Evolutionary conservation across 768 basidiomycete species (phyloP).

Genomic region (Mycena crocata): DNA sequence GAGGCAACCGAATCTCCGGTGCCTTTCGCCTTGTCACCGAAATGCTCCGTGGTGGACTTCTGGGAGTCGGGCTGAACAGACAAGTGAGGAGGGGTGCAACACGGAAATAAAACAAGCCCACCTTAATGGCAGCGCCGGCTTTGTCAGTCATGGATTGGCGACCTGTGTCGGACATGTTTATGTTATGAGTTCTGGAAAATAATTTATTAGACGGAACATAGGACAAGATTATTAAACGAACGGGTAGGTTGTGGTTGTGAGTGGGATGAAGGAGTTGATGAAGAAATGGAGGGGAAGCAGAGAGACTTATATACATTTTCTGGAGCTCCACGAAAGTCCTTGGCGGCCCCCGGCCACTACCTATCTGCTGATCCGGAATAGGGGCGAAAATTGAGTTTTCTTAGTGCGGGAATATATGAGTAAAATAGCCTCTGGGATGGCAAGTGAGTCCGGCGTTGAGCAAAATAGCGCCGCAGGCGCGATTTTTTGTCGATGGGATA

Average conservation of each 20-base stretch:
- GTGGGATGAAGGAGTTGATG: not conserved
- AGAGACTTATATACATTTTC: no score
- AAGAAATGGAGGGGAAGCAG: not conserved
- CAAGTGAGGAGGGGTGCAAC: not conserved
- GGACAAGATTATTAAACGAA: not conserved
- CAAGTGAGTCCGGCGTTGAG: no score
- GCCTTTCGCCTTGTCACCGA: constrained; percentile 61
- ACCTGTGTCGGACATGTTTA: constrained; percentile 63
- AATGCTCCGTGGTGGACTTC: constrained; percentile 64
- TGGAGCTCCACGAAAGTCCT: no score
- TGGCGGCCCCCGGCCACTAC: no score
- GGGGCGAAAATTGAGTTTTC: no score
- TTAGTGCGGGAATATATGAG: no score
- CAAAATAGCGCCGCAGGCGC: no score
- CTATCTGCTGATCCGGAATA: no score
- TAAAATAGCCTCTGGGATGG: no score
- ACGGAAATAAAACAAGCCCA: constrained; percentile 31
- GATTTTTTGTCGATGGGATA: no score
- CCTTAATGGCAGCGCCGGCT: constrained; percentile 62
- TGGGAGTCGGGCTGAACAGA: constrained; percentile 64
- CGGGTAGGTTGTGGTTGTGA: not conserved
- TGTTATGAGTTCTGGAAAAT: not conserved
- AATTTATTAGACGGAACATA: not conserved
- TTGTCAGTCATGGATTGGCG: constrained; percentile 74
- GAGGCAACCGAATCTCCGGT: constrained; percentile 60